These are phyloP conservation scores for Lactifluus piperatus DNA, from an alignment of 768 basidiomycete species.

Conservation along the genomic window DNA sequence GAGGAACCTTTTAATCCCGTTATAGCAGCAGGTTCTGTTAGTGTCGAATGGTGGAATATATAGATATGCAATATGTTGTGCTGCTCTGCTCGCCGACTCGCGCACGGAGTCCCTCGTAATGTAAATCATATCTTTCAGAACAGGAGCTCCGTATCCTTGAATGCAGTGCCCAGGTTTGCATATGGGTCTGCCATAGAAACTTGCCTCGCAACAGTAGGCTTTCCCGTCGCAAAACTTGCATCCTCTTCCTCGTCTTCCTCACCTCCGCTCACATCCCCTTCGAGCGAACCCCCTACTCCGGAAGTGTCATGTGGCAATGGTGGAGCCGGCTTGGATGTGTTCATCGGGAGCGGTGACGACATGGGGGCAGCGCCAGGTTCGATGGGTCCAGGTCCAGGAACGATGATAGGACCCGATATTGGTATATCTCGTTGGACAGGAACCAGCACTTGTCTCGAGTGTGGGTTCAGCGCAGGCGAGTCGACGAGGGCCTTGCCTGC, in stretches of 20 bases:
- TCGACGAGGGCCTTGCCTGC: conserved; percentile 75
- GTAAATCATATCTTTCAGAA: conserved; percentile 32
- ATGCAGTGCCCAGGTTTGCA: conserved; percentile 70
- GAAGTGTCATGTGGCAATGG: conserved; percentile 25
- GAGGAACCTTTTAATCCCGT: conserved; percentile 7
- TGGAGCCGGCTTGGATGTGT: conserved; percentile 21
- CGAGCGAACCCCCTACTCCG: conserved; percentile 22
- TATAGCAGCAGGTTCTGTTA: background rate
- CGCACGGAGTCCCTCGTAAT: background rate
- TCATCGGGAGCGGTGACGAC: conserved; percentile 24
- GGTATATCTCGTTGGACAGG: conserved; percentile 47
- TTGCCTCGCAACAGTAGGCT: conserved; percentile 16
- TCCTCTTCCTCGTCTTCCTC: conserved; percentile 28
- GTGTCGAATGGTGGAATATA: background rate
- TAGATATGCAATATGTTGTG: background rate
- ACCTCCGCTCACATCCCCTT: conserved; percentile 19
- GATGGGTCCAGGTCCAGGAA: conserved; percentile 56
- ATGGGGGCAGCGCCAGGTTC: conserved; percentile 34
- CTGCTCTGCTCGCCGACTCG: background rate
- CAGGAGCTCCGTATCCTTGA: conserved; percentile 60
- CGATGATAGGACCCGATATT: conserved; percentile 35
- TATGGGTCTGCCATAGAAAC: conserved; percentile 55
- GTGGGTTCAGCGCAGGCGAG: conserved; percentile 80
- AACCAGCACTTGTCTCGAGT: conserved; percentile 66
- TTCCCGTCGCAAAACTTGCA: conserved; percentile 32